Base-by-base conservation (phyloP, 2,329 filamentous ascomycete genomes). In the Raffaelea deltoideospora region DNA sequence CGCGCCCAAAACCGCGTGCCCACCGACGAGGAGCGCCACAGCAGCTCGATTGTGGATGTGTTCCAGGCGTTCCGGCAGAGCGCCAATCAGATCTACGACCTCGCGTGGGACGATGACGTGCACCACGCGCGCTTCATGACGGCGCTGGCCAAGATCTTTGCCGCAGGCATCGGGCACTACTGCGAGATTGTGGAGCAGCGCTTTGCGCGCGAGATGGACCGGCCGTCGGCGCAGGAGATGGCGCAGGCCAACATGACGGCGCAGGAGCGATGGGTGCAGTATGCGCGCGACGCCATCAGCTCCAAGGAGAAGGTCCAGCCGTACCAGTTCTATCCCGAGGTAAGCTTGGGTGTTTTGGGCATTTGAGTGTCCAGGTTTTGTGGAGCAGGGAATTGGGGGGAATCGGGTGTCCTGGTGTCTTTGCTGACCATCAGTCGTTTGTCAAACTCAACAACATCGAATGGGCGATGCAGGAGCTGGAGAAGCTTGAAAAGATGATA, bases 101-200 rank as follows among this genome's bases (percentile, higher is more conserved):
- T 98, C 10, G 76, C 87, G 42, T 98, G 90, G 90, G 80, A 86
- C 45, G 85, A 96, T 53, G 84, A 94, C 50, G 67, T 93, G 27
- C 87, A 94, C 46, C 83, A 94, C 53, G 88, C 90, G 28, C 85
- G 87, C 43, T 98, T 98, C 58, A 96, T 96, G 87, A 98, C 90
- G 14, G 76, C 85, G 2, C 64, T 95, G 14, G 78, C 87, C 13
- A 92, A 86, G 49, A 79, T 80, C 0, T 84, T 96, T 41, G 79
- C 87, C 2, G 68, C 72, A 33, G 87, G 85, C 15, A 72, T 98
- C 33, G 79, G 82, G 11, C 75, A 76, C 47, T 98, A 98, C 54
- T 98, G 90, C 53, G 90, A 98, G 52, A 64, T 88, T 32, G 66
- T 96, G 20, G 90, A 96, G 49, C 75, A 80, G 47, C 76, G 72